Base-by-base conservation (phyloP, 805 yeast genomes). In the Saccharomycopsis capsularis region DNA sequence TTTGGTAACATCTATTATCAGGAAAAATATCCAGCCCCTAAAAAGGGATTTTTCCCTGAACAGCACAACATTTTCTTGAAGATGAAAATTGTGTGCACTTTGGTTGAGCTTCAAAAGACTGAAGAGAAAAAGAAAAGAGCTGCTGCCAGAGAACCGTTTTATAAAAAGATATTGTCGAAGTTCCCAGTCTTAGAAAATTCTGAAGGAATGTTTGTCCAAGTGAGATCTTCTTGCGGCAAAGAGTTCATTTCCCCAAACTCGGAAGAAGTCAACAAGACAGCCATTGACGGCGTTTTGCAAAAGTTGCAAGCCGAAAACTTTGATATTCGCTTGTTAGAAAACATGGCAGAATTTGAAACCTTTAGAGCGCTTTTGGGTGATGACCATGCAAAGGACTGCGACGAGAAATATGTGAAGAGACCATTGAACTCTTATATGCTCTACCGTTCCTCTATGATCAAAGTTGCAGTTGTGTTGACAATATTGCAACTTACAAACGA, bases 371-470 rank as follows among this genome's bases (percentile, higher is more conserved):
- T 48, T 2, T 25, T 37, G 40, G 45, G 23, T 7, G 48, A 48
- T 9, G 53, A 52, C 6, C 13, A 19, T 18, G 21, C 39, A 18
- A 22, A 48, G 3, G 36, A 21, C 11, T 38, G 41, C 9, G 40
- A 40, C 21, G 22, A 19, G 19, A 39, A 32, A 16, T 55, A 68
- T 47, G 63, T 73, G 42, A 73, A 72, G 53, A 64, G 78, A 38
- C 77, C 77, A 0, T 61, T 71, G 48, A 73, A 73, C 58, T 67
- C 73, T 24, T 73, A 69, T 54, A 72, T 73, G 77, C 61, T 73
- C 7, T 73, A 73, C 55, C 63, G 76, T 44, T 61, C 69, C 19
- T 56, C 69, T 4, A 68, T 71, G 65, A 67, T 72, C 16, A 70
- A 68, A 52, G 66, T 66, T 9, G 69, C 71, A 16, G 60, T 66